These are phyloP conservation scores for Stephanocyclus meneghinianus DNA, from an alignment of 352 stramenopile species.

Conservation along the genomic window DNA sequence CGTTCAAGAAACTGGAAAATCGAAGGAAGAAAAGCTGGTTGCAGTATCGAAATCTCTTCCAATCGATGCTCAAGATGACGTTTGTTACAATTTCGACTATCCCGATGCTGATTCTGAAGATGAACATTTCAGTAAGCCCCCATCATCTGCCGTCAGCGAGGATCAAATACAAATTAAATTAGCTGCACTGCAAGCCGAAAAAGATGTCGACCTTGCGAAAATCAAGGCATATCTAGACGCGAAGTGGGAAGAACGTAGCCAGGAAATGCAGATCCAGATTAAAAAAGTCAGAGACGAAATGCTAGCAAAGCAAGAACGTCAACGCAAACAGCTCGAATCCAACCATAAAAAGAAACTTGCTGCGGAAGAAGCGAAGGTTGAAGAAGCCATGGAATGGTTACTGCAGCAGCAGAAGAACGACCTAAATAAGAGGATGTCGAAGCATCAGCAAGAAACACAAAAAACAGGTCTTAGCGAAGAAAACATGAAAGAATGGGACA, in stretches of 20 bases:
- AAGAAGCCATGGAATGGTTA: conserved; percentile 56
- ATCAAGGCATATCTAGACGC: conserved; percentile 55
- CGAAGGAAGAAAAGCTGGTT: too few relatives aligned
- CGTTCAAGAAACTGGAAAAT: too few relatives aligned
- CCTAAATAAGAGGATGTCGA: conserved; percentile 39
- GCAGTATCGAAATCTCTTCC: too few relatives aligned
- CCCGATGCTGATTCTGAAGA: background rate
- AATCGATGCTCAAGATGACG: too few relatives aligned
- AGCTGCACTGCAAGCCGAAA: conserved; percentile 36
- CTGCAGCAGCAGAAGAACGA: conserved; percentile 49
- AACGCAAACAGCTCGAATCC: conserved; percentile 49
- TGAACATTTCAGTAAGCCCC: background rate
- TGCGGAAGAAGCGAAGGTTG: conserved; percentile 57
- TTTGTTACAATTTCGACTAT: too few relatives aligned
- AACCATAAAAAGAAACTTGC: conserved; percentile 49
- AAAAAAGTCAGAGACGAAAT: conserved; percentile 54
- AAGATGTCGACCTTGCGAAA: conserved; percentile 39
- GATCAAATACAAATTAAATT: conserved; percentile 21
- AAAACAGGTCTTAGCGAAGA: conserved; percentile 34
- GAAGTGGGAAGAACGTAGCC: conserved; percentile 57
- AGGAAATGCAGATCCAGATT: conserved; percentile 42
- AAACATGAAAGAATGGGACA: conserved; percentile 53
- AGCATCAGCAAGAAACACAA: conserved; percentile 52
- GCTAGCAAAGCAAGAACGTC: conserved; percentile 54
- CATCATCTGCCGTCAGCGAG: background rate